phyloP scores from a whole-genome alignment of 2,329 filamentous ascomycete species.

The Monosporascus sp. region DNA sequence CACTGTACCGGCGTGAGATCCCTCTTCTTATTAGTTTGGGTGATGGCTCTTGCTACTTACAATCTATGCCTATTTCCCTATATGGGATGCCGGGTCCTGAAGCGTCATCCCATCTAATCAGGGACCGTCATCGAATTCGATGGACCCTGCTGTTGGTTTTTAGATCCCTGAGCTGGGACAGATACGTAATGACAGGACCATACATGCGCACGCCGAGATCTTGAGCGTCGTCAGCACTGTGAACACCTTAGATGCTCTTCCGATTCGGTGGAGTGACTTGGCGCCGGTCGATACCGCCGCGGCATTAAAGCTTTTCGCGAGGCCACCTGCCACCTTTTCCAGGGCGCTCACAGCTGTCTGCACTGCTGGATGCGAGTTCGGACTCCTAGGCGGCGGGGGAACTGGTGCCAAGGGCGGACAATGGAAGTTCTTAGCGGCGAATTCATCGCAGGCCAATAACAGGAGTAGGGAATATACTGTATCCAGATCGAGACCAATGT shows the following conservation, averaged over 20 bases:
- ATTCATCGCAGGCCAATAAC: constrained; percentile 1
- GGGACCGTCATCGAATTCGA: constrained; percentile 28
- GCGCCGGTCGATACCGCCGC: constrained; percentile 5
- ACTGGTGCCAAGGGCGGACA: constrained; percentile 8
- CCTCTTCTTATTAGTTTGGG: background rate
- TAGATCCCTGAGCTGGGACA: constrained; percentile 31
- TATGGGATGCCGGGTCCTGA: constrained; percentile 38
- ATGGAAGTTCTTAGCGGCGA: constrained; percentile 5
- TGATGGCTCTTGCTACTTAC: constrained; percentile 17
- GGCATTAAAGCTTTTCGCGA: constrained; percentile 1
- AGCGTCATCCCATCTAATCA: constrained; percentile 43
- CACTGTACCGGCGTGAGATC: constrained; percentile 16
- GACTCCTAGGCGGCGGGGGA: constrained; percentile 6
- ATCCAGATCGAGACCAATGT: no score
- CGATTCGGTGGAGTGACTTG: constrained; percentile 7
- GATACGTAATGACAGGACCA: constrained; percentile 39
- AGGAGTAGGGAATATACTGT: background rate
- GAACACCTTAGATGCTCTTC: constrained; percentile 13
- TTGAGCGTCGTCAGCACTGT: constrained; percentile 26
- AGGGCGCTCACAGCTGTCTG: constrained; percentile 1
- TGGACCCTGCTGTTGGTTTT: constrained; percentile 10
- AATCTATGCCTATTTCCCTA: constrained; percentile 37
- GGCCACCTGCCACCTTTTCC: background rate
- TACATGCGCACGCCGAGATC: constrained; percentile 28
- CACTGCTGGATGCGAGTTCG: constrained; percentile 5